Evolutionary conservation across 139 green algal species (phyloP).

Genomic region (Monoraphidium neglectum): DNA sequence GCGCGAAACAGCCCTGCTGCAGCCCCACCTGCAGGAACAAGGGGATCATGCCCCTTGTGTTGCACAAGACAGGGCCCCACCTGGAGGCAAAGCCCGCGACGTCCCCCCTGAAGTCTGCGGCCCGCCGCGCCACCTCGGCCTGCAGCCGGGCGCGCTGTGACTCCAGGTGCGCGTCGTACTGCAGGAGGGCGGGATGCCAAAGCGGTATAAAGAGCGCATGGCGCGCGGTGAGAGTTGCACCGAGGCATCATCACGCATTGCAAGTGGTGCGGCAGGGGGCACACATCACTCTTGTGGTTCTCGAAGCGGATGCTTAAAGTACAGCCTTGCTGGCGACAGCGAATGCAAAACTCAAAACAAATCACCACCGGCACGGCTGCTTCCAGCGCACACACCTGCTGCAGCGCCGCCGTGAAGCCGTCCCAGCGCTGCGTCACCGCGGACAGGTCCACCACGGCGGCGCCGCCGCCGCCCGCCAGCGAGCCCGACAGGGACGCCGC

Average conservation of each 20-base stretch:
- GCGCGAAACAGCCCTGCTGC: too few relatives aligned
- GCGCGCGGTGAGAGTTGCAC: neutral
- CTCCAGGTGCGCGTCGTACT: slow-evolving; percentile 69
- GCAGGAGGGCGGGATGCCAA: neutral
- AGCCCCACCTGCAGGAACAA: too few relatives aligned
- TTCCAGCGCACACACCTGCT: too few relatives aligned
- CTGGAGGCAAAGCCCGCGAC: slow-evolving; percentile 46
- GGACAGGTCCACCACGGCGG: slow-evolving; percentile 60
- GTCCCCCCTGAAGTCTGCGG: slow-evolving; percentile 65
- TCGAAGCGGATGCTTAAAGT: too few relatives aligned
- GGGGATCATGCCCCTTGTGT: too few relatives aligned
- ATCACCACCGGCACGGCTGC: too few relatives aligned
- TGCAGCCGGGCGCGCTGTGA: slow-evolving; percentile 68
- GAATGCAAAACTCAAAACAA: too few relatives aligned
- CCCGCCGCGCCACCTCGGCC: slow-evolving; percentile 33
- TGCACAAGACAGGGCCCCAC: slow-evolving; percentile 3
- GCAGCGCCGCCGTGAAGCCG: slow-evolving; percentile 66
- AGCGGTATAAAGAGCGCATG: neutral
- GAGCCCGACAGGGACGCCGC: too few relatives aligned
- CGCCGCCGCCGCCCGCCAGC: slow-evolving; percentile 24
- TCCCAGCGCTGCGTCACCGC: slow-evolving; percentile 68
- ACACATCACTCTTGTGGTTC: neutral
- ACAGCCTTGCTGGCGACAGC: too few relatives aligned
- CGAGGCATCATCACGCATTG: neutral
- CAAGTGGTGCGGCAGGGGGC: neutral